phyloP scores from a whole-genome alignment of 1,284 basidiomycete genomes.

The Pyrrhoderma lamaoense region DNA sequence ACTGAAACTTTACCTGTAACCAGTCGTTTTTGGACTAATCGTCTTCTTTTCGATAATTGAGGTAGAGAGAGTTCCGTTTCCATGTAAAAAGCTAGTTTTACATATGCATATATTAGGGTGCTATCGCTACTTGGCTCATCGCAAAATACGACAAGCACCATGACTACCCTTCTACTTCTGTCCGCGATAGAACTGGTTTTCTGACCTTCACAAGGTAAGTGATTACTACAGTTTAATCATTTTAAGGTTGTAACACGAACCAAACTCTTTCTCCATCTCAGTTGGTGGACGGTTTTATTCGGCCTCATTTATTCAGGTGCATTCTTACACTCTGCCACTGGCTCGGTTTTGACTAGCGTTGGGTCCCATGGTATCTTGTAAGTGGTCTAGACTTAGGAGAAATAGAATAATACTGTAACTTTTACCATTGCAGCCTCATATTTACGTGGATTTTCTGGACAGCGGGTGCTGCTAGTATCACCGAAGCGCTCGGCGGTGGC shows the following conservation, averaged over 20 bases:
- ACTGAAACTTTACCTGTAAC: constrained; percentile 4
- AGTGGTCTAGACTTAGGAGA: neutral
- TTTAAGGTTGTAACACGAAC: constrained; percentile 12
- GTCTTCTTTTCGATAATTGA: constrained; percentile 54
- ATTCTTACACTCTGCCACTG: constrained; percentile 43
- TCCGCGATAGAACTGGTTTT: constrained; percentile 57
- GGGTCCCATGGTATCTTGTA: constrained; percentile 58
- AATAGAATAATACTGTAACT: constrained; percentile 1
- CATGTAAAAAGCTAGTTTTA: too few species aligned
- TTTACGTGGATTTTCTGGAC: constrained; percentile 70
- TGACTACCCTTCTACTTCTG: constrained; percentile 41
- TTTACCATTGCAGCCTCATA: constrained; percentile 36
- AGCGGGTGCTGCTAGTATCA: constrained; percentile 60
- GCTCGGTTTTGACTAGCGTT: constrained; percentile 49
- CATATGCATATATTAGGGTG: constrained; percentile 34
- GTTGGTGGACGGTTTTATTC: constrained; percentile 56
- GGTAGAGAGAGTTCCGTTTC: constrained; percentile 27
- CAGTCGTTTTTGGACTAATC: constrained; percentile 47
- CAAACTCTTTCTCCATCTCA: constrained; percentile 14
- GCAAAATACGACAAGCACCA: constrained; percentile 47
- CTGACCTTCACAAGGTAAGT: constrained; percentile 43
- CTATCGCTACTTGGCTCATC: constrained; percentile 62
- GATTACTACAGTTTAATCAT: too few species aligned
- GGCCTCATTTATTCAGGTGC: constrained; percentile 43
- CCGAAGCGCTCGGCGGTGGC: constrained; percentile 55